Evolutionary conservation across 176 grass and related monocot species (phyloP), one percentile per base, ranked within the genome.

Genomic region (Rhynchospora pubera): DNA sequence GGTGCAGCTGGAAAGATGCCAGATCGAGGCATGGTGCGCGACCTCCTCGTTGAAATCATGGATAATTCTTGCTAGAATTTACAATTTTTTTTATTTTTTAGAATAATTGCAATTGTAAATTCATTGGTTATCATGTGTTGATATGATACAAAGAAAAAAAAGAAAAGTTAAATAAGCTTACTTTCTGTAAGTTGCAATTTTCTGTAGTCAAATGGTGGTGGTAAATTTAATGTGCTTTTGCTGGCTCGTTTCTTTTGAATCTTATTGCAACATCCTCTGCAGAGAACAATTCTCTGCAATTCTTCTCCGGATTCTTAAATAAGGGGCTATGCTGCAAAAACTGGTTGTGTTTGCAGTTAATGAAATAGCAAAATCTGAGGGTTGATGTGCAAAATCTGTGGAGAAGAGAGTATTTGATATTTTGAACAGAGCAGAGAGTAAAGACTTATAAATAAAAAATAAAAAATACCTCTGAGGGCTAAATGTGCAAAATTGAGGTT

Each of bases 1-100:
- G 96, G 96, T 10, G 91, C 92, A 0, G 96, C 92, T 7, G 92
- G 96, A 84, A 99, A 95, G 90, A 99, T 99, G 96, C 96, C 96
- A 0, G 96, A 99, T 85, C 87, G 96, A 87, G 96, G 92, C 79
- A 95, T 88, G 71, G 89, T 95, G n/a, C 83, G 82, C 60, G 96
- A 99, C 65, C 78, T 99, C 19, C 82, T 95, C 22, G 87, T 99
- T 43, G 96, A 95, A 84, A 95, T 91, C 86, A 99, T 99, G 96
- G 96, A 95, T 63, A 85, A 83, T 81, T 91, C 91, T 75, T 99
- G 96, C 83, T 99, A 87, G 86, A 70, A 57, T 75, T 18, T 15
- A 64, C 39, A 60, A n/a, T 47, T 48, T 53, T n/a, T 15, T 76
- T 55, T 14, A 51, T 0, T 12, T 74, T 26, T 76, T 76, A 0